phyloP scores from a whole-genome alignment of 1,284 basidiomycete species.

The Clitocybe nebularis region DNA sequence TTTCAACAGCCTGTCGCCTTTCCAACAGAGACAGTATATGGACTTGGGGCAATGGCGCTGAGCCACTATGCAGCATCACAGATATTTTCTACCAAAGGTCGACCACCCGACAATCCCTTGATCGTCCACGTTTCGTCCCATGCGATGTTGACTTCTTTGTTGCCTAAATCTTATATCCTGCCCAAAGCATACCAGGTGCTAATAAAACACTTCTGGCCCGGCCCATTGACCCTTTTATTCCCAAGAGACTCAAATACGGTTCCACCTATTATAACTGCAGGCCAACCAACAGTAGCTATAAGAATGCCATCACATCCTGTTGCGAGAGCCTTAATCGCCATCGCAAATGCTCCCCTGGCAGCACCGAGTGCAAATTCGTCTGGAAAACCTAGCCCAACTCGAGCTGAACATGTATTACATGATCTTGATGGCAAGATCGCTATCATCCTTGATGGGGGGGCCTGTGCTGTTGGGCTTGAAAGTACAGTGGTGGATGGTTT shows the following conservation, averaged over 20 bases:
- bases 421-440: conserved; percentile 77
- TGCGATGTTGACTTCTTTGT: conserved; percentile 73
- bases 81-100: conserved; percentile 90
- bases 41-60: conserved; percentile 86
- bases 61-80: conserved; percentile 58
- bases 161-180: conserved; percentile 60
- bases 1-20: conserved; percentile 70
- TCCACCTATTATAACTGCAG: conserved; percentile 71
- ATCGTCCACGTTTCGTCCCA: conserved; percentile 94
- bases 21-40: conserved; percentile 98
- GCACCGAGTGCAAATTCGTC: conserved; percentile 96
- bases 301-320: conserved; percentile 95
- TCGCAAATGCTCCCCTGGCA: conserved; percentile 76
- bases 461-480: conserved; percentile 89
- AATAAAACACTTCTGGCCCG: conserved; percentile 92
- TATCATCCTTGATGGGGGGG: conserved; percentile 90
- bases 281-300: conserved; percentile 82
- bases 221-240: conserved; percentile 90
- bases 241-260: conserved; percentile 61
- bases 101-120: conserved; percentile 94
- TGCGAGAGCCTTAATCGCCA: conserved; percentile 84
- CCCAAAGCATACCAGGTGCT: conserved; percentile 67
- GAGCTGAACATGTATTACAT: conserved; percentile 80
- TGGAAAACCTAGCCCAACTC: conserved; percentile 91
- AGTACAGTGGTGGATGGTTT: conserved; percentile 94